phyloP scores from a whole-genome alignment of 2,329 filamentous ascomycete genomes.

The Sporothrix sp. region DNA sequence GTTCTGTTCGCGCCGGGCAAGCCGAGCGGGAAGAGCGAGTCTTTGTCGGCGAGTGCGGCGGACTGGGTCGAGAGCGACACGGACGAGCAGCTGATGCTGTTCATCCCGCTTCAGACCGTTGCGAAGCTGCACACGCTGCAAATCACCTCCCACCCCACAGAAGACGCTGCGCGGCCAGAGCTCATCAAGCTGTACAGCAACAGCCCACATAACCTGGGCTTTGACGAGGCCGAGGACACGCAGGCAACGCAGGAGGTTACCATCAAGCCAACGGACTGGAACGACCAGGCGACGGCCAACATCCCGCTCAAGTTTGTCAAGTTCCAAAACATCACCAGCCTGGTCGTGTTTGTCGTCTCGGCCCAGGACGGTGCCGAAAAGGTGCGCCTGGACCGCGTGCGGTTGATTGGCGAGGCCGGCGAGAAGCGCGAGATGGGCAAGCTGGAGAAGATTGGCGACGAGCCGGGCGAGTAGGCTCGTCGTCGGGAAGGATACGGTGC shows the following conservation, averaged over 20 bases:
- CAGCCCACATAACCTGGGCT: conserved; percentile 79
- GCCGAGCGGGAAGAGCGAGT: conserved; percentile 38
- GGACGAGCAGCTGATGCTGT: conserved; percentile 92
- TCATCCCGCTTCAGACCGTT: conserved; percentile 76
- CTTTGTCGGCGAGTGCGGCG: conserved; percentile 41
- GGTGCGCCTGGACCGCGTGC: conserved; percentile 69
- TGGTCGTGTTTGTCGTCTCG: conserved; percentile 82
- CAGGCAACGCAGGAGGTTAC: conserved; percentile 70
- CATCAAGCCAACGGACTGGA: conserved; percentile 71
- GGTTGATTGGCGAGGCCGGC: conserved; percentile 78
- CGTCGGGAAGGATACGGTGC: background rate
- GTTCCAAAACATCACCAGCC: conserved; percentile 84
- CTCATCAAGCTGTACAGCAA: conserved; percentile 83
- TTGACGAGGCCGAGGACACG: conserved; percentile 86
- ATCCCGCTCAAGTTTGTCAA: conserved; percentile 81
- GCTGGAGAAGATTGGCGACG: conserved; percentile 86
- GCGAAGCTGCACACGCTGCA: conserved; percentile 81
- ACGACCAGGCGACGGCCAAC: conserved; percentile 62
- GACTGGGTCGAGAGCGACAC: conserved; percentile 97
- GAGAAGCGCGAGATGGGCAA: conserved; percentile 91
- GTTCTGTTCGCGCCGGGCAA: conserved; percentile 61
- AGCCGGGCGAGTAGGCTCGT: conserved; percentile 44
- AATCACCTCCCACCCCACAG: conserved; percentile 71
- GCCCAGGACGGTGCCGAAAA: conserved; percentile 77
- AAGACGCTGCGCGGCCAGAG: conserved; percentile 68